Evolutionary conservation across 305 asterid species (phyloP).

Genomic region (Salvia sclarea): DNA sequence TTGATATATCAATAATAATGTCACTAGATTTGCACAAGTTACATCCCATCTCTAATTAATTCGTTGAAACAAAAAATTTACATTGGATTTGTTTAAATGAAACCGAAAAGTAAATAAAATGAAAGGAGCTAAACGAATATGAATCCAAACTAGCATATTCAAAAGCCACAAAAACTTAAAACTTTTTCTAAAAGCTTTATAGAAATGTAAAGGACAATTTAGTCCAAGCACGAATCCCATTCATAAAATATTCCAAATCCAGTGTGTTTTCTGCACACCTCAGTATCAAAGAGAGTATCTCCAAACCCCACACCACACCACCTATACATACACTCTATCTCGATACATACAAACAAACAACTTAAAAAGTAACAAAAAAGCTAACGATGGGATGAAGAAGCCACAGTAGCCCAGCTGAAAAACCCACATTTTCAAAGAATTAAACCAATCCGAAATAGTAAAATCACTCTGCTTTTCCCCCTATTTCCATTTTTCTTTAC

Average conservation of each 20-base stretch:
- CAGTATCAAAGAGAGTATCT: conserved; percentile 31
- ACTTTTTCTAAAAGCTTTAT: too few species aligned
- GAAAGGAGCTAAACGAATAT: too few species aligned
- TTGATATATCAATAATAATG: too few species aligned
- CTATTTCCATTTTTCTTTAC: conserved; percentile 36
- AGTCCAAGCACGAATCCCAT: conserved; percentile 29
- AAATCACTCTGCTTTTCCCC: conserved; percentile 31
- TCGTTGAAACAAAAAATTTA: too few species aligned
- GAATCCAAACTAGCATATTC: too few species aligned
- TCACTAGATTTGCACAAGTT: too few species aligned
- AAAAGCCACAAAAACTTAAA: too few species aligned
- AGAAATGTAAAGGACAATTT: too few species aligned
- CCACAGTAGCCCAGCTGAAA: conserved; percentile 35
- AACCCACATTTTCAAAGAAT: conserved; percentile 11
- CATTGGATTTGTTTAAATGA: too few species aligned
- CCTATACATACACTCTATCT: conserved; percentile 20
- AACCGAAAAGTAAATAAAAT: too few species aligned
- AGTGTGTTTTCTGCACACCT: conserved; percentile 30
- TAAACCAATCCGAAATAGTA: conserved; percentile 36
- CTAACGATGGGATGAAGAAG: conserved; percentile 1
- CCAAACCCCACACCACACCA: conserved; percentile 8
- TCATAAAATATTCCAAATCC: conserved; percentile 51
- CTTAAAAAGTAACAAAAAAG: neutral
- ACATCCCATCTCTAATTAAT: too few species aligned
- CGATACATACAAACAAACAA: neutral